These are phyloP conservation scores for Saprolegnia parasitica DNA, from an alignment of 352 stramenopile species.

Conservation along the genomic window DNA sequence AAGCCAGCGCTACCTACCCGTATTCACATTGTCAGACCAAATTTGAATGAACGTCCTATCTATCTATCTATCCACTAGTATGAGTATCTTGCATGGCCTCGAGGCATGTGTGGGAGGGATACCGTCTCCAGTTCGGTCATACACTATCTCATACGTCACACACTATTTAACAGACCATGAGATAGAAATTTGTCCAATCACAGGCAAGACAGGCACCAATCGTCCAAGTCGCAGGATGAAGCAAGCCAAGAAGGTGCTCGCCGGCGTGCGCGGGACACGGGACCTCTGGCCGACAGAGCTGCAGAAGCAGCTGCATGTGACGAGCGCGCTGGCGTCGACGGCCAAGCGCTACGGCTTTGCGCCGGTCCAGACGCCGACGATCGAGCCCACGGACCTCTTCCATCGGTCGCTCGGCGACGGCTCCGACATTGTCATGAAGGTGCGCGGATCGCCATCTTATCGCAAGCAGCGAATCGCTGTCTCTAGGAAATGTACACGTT, in stretches of 20 bases:
- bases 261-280: constrained; percentile 65
- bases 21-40: too few species aligned
- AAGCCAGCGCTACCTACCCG: too few species aligned
- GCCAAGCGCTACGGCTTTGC: constrained; percentile 73
- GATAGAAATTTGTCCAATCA: not conserved
- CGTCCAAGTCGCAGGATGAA: not conserved
- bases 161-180: not conserved
- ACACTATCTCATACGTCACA: too few species aligned
- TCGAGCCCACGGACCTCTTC: constrained; percentile 87
- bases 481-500: constrained; percentile 88
- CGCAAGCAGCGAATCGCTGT: not conserved
- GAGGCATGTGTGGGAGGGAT: too few species aligned
- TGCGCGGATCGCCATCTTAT: constrained; percentile 26
- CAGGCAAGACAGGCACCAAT: not conserved
- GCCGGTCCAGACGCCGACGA: constrained; percentile 70
- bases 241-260: constrained; percentile 30
- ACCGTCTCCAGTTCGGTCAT: too few species aligned
- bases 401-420: constrained; percentile 70
- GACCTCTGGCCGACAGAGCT: constrained; percentile 63
- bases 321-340: constrained; percentile 48
- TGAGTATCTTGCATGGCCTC: too few species aligned
- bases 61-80: too few species aligned
- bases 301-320: constrained; percentile 58
- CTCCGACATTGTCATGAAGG: constrained; percentile 87
- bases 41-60: too few species aligned